Evolutionary conservation across 176 grass and related monocot genomes (phyloP), one percentile per base, ranked within the genome.

Genomic region (Themeda triandra): DNA sequence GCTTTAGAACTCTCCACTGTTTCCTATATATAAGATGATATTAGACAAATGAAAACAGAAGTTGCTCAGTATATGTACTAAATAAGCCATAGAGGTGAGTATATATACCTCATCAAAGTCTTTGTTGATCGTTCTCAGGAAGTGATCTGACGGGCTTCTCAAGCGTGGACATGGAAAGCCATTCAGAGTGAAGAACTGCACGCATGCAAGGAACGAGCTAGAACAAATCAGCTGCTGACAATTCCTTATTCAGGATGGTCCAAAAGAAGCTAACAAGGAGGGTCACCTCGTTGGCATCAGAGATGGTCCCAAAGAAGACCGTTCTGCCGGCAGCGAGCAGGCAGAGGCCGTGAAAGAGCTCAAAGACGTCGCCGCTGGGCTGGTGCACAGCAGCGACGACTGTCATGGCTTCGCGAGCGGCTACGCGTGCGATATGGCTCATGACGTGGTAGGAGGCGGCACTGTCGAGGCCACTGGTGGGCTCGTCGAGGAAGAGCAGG

Each of bases 321-420:
- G 85, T 90, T 36, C 79, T 78, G 10, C 93, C 90, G 1, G 63
- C 71, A 36, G 90, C 81, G 6, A 95, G 67, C 81, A 95, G 25
- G 42, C 79, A 90, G 10, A 95, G 69, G 10, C 69, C 2, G 4
- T 95, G 81, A 62, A 92, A 92, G 71, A 90, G 76, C 37, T 85
- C 79, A 17, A 94, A 89, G 70, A 94, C 86, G 10, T 87, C 89
- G 72, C 83, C 84, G 28, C 89, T 63, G 6, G 90, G 92, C 73
- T 94, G 92, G 82, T 94, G 92, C 36, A 94, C 88, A 15, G 92
- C 89, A 9, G 84, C 77, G 15, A 94, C 25, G 3, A 94, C 58
- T 0, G 87, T 92, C 92, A 83, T 89, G 4, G 63, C 27, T 21
- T 92, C 86, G 17, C 69, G 64, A 7, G 23, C 28, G 0, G 86